phyloP scores from a whole-genome alignment of 208 protist species.

The Leishmania tarentolae region DNA sequence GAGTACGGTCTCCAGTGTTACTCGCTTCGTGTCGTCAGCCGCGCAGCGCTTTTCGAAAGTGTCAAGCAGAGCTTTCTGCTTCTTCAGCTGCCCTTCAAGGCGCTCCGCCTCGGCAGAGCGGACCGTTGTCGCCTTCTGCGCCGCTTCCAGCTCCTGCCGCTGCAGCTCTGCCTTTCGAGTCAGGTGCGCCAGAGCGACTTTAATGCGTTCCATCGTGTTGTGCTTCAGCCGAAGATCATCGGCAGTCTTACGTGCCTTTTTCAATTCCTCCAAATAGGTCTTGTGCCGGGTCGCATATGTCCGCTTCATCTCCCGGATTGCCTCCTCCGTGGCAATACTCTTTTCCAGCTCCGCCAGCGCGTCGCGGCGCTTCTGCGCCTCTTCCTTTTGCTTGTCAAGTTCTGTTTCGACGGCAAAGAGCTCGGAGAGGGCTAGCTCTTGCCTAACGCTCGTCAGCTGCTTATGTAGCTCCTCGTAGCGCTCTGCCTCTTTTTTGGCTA shows the following conservation, averaged over 20 bases:
- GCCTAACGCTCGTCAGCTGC: slow-evolving; percentile 51
- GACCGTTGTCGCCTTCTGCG: slow-evolving; percentile 54
- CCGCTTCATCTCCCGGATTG: slow-evolving; percentile 79
- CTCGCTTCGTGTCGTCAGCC: slow-evolving; percentile 57
- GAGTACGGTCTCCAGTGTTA: slow-evolving; percentile 41
- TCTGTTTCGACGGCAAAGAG: slow-evolving; percentile 90
- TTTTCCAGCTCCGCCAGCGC: slow-evolving; percentile 74
- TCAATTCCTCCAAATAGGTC: slow-evolving; percentile 77
- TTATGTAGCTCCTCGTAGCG: slow-evolving; percentile 71
- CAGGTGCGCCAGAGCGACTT: slow-evolving; percentile 62
- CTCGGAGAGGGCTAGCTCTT: slow-evolving; percentile 83
- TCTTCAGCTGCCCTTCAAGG: slow-evolving; percentile 61
- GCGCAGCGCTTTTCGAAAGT: slow-evolving; percentile 64
- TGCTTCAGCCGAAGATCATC: slow-evolving; percentile 72
- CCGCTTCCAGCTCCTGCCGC: slow-evolving; percentile 47
- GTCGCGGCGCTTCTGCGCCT: slow-evolving; percentile 54
- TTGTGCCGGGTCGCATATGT: slow-evolving; percentile 79
- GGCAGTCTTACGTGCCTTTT: slow-evolving; percentile 54
- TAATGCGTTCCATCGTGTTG: slow-evolving; percentile 71
- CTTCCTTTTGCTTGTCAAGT: slow-evolving; percentile 68
- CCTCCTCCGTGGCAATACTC: slow-evolving; percentile 62
- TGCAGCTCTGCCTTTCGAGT: slow-evolving; percentile 67
- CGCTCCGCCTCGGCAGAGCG: slow-evolving; percentile 65
- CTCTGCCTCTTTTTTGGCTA: slow-evolving; percentile 97
- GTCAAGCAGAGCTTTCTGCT: slow-evolving; percentile 64